phyloP scores from a whole-genome alignment of 2,329 filamentous ascomycete species.

The Calcarisporium arbuscula region DNA sequence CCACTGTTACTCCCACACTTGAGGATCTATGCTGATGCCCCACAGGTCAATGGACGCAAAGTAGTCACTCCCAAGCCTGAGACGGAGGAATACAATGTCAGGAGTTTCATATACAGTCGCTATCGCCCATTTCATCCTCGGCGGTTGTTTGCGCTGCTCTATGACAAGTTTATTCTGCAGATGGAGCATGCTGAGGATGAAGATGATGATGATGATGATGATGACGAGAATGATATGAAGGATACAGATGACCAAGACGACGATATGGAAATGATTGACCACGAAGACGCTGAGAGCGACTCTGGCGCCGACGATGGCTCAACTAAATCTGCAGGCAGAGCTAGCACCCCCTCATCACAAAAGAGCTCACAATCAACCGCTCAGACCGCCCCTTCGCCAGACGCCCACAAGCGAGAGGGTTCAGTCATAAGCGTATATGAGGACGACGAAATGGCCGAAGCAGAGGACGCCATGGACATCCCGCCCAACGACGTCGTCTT shows the following conservation, averaged over 20 bases:
- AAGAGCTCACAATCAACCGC: conserved; percentile 16
- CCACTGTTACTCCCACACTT: no score
- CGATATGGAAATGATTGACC: conserved; percentile 12
- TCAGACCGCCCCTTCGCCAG: conserved; percentile 16
- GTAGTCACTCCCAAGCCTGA: conserved; percentile 61
- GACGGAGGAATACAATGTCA: conserved; percentile 66
- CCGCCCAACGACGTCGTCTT: conserved; percentile 40
- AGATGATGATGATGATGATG: conserved; percentile 26
- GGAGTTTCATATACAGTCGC: conserved; percentile 63
- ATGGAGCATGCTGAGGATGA: conserved; percentile 34
- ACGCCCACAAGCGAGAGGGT: background rate
- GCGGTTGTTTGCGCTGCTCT: conserved; percentile 37
- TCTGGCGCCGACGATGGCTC: no score
- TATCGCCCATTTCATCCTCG: conserved; percentile 47
- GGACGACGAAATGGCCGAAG: conserved; percentile 6
- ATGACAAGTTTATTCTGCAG: conserved; percentile 46
- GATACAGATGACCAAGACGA: conserved; percentile 14
- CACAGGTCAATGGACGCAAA: conserved; percentile 42
- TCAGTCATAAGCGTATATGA: conserved; percentile 11
- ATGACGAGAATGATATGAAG: conserved; percentile 22
- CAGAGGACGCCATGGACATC: conserved; percentile 18
- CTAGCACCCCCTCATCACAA: conserved; percentile 12
- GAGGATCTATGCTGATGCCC: no score
- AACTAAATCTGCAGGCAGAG: no score
- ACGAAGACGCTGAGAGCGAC: conserved; percentile 7